Evolutionary conservation across 768 basidiomycete genomes (phyloP), one percentile per base, ranked within the genome.

Genomic region (Filobasidium floriforme): DNA sequence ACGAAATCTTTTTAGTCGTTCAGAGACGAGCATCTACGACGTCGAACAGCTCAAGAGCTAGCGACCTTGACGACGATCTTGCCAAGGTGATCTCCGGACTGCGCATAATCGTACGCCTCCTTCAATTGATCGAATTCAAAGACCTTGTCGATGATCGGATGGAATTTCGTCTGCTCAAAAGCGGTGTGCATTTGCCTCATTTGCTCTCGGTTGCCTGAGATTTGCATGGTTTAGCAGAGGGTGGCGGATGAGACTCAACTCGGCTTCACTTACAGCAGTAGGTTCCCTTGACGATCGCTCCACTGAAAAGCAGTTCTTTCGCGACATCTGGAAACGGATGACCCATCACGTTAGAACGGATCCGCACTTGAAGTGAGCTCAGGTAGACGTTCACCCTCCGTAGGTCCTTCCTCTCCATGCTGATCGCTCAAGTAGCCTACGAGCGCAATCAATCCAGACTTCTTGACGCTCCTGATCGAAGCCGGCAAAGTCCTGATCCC

Each of bases 41-140:
- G n/a, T n/a, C n/a, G n/a, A n/a, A n/a, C n/a, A n/a, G 32, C 32
- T 37, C 9, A 37, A 37, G 32, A 37, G 4, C 32, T 37, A 3
- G 32, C 3, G 32, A 85, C 81, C 75, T 81, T 81, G 68, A 85
- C 83, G 18, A 84, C 83, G 22, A 86, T 81, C 76, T 87, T 86
- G 19, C 86, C 86, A 26, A 85, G 82, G 72, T 86, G 85, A 64
- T 80, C 79, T 68, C 86, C 84, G 0, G 81, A 82, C 66, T 81
- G 79, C 63, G 85, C 78, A 71, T 85, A 81, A 49, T 77, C 75
- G 72, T 83, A 86, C 0, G 86, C 86, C 46, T 82, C 76, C 29
- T 79, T 73, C 6, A 81, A 78, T n/a, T 86, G 73, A 59, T 83
- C 82, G 70, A 85, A 87, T 9, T 77, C 61, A 79, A 86, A 87